Evolutionary conservation across 345 rosid species (phyloP).

Genomic region (sweet orange (Citrus sinensis)): DNA sequence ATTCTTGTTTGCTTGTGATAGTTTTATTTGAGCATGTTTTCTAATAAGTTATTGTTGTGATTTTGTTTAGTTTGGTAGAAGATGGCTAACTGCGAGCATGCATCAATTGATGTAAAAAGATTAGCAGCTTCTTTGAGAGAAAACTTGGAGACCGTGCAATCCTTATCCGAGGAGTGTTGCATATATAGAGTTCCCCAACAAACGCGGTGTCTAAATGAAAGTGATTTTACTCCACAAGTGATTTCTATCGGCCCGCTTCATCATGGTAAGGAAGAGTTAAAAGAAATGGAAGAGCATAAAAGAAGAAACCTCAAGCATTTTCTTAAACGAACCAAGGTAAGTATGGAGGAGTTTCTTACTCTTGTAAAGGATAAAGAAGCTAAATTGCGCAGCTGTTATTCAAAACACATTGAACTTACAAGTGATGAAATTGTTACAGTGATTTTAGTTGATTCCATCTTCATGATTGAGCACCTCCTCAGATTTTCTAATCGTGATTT

Average conservation of each 20-base stretch:
- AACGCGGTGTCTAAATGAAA: not conserved
- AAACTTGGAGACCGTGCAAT: not conserved
- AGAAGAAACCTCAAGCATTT: constrained; percentile 3
- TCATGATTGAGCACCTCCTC: constrained; percentile 14
- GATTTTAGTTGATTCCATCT: constrained; percentile 19
- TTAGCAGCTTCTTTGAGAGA: not conserved
- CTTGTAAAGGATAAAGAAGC: not conserved
- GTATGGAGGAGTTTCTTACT: not conserved
- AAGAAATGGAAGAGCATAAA: constrained; percentile 23
- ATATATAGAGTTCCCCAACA: constrained; percentile 11
- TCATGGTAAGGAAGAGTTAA: not conserved
- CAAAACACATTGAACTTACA: not conserved
- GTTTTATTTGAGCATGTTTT: not conserved
- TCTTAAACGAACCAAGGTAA: not conserved
- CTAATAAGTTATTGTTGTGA: not conserved
- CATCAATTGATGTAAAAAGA: not conserved
- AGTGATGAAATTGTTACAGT: constrained; percentile 12
- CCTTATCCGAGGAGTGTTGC: not conserved
- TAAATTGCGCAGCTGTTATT: not conserved
- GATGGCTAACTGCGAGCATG: not conserved
- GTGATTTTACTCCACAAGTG: not conserved
- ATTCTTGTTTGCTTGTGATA: too few species aligned
- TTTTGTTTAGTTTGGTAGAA: too few species aligned
- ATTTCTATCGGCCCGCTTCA: constrained; percentile 23
- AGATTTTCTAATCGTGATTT: not conserved